Base-by-base conservation (phyloP, 768 basidiomycete genomes). In the Leccinum uliginosum region DNA sequence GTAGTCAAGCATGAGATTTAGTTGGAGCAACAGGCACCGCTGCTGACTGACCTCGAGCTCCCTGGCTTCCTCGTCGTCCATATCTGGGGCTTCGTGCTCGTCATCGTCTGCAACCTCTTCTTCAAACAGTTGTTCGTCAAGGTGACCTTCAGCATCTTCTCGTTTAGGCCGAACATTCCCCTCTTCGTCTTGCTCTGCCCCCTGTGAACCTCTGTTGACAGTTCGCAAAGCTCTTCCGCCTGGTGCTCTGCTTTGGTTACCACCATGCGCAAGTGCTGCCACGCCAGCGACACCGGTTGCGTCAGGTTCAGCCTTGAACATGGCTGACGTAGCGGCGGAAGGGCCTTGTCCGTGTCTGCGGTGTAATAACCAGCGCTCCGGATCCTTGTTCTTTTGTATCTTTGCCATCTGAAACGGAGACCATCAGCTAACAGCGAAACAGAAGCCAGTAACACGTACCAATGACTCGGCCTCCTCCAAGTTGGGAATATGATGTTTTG, bases 21-120 rank as follows among this genome's bases (percentile, higher is more conserved):
- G 26, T 15, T 11, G 10, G 23, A 38, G 17, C 9, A 24, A 27
- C 14, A 24, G 11, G 40, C 23, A 7, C 4, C 4, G 17, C 44
- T n/a, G 50, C 11, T 10, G 35, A 67, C 81, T 34, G 48, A 87
- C 91, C 80, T 91, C 88, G 11, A 86, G 76, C 66, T 91, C 89
- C 67, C 89, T 93, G 30, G 86, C 83, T 67, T 93, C 92, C 62
- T 93, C 89, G 54, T 93, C 92, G 43, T 91, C 83, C 54, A 83
- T 81, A 54, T 89, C 87, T 12, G 83, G 80, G 15, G 80, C 80
- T 71, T 84, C 80, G 64, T 83, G 84, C 65, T 93, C 92, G 32
- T 94, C 92, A 58, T 94, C 92, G 64, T 94, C 92, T 3, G 89
- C 88, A 65, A 92, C 87, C 17, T 89, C 87, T 64, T 87, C 89